These are phyloP conservation scores for Pseudogymnoascus sp. DNA, from an alignment of 2,329 filamentous ascomycete genomes.

Conservation along the genomic window DNA sequence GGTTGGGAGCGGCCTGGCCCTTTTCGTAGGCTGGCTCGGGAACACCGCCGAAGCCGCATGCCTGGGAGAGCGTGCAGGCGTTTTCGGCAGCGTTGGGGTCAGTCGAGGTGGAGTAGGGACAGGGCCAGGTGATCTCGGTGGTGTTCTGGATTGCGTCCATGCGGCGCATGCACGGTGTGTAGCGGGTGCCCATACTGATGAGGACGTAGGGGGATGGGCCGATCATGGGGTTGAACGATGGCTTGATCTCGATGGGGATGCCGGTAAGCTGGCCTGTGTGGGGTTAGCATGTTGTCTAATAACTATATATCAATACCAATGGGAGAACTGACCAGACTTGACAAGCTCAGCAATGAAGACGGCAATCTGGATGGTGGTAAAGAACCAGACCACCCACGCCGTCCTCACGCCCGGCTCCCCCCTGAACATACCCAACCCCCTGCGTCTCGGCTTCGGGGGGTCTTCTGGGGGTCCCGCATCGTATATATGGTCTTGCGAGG, in stretches of 20 bases:
- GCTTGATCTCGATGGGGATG: conserved; percentile 47
- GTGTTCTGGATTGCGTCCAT: conserved; percentile 54
- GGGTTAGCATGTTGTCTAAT: conserved; percentile 10
- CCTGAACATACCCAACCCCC: conserved; percentile 48
- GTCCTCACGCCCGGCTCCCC: conserved; percentile 29
- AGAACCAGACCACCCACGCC: conserved; percentile 74
- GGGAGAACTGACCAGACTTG: conserved; percentile 58
- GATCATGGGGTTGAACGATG: conserved; percentile 93
- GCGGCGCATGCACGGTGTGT: conserved; percentile 90
- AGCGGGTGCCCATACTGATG: conserved; percentile 95
- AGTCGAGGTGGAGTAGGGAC: conserved; percentile 58
- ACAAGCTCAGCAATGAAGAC: conserved; percentile 88
- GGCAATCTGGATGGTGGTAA: conserved; percentile 66
- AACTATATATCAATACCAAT: conserved; percentile 12
- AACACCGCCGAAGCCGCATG: conserved; percentile 70
- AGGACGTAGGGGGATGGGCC: conserved; percentile 82
- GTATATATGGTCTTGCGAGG: conserved; percentile 49
- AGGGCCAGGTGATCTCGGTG: conserved; percentile 55
- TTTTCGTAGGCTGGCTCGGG: not conserved
- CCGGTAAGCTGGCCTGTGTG: conserved; percentile 62
- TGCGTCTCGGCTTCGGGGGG: conserved; percentile 29
- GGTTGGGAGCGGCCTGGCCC: conserved; percentile 58
- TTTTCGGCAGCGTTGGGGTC: conserved; percentile 39
- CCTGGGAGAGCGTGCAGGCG: conserved; percentile 64
- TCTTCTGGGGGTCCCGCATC: conserved; percentile 38